Base-by-base conservation (phyloP, 2,329 filamentous ascomycete genomes). In the Beauveria brongniartii region DNA sequence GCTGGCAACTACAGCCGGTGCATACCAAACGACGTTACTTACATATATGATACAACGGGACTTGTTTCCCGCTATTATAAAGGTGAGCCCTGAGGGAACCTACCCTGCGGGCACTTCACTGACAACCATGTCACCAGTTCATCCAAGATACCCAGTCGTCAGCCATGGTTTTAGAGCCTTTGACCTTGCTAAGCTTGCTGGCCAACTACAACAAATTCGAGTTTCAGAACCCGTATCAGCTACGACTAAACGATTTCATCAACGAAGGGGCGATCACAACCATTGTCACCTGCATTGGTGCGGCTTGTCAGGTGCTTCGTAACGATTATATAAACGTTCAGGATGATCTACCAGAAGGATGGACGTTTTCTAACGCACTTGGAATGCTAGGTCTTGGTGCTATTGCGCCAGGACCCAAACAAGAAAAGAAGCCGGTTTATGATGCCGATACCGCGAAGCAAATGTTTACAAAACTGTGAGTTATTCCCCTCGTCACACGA, bases 141-240 rank as follows among this genome's bases (percentile, higher is more conserved):
- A 85, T 95, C 63, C 89, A 94, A 77, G 91, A 96, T 66, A 83
- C 87, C 50, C 86, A 91, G 63, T 80, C 82, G 26, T 79, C 83
- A 40, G 76, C 80, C 20, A 80, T 82, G 68, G 84, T 84, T 62
- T 82, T 91, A 48, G 84, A 90, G 62, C 89, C 93, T 0, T 92
- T 97, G 66, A 84, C 88, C 16, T 82, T 97, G 10, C 80, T 97
- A 22, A 93, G 93, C 14, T 80, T 97, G 4, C 79, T 99, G 58
- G 90, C 91, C 65, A 99, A 97, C 75, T 97, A 97, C 81, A 97
- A 99, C 82, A 99, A 97, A 73, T 99, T 99, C 70, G 94, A 99
- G 74, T 93, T 95, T 61, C 92, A 96, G 71, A 99, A 99, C 67
- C 93, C 93, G 0, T 99, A 99, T 69, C 89, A 94, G 68, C 78